Percentiles rank a stretch among this genome's conserved stretches.
phyloP scores from a whole-genome alignment of 345 rosid species.

The Brassica cretica region DNA sequence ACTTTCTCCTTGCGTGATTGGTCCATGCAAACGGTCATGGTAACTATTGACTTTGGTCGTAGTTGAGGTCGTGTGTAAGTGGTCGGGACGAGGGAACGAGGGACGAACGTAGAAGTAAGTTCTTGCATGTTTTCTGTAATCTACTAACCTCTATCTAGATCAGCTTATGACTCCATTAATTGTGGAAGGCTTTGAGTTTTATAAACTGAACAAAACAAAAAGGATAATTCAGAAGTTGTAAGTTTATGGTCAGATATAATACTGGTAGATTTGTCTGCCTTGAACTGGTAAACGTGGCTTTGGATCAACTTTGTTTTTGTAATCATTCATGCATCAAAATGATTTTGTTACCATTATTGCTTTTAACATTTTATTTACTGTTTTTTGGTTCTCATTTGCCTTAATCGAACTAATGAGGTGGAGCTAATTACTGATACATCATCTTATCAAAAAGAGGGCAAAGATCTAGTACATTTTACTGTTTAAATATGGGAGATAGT shows the following conservation, averaged over 20 bases:
- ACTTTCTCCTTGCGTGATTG: slow-evolving; percentile 53
- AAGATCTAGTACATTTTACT: neutral
- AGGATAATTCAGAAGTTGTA: neutral
- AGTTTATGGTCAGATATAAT: neutral
- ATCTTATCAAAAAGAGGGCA: neutral
- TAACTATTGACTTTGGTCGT: neutral
- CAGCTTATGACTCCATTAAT: neutral
- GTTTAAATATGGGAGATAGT: neutral
- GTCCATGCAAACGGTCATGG: slow-evolving; percentile 32
- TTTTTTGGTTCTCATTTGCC: neutral
- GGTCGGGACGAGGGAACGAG: slow-evolving; percentile 20
- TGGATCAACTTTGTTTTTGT: neutral
- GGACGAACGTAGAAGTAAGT: slow-evolving; percentile 15
- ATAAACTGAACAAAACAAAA: neutral
- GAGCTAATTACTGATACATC: neutral
- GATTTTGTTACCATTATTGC: slow-evolving; percentile 10
- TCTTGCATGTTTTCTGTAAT: slow-evolving; percentile 14
- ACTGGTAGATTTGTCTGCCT: neutral
- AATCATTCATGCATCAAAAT: neutral
- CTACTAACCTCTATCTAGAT: neutral
- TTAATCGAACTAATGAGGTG: slow-evolving; percentile 8
- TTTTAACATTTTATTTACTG: neutral
- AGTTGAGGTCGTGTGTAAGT: slow-evolving; percentile 1
- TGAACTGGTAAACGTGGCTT: neutral
- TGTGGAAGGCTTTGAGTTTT: neutral